Percentiles rank a stretch among this genome's conserved stretches.
Evolutionary conservation across 169 alveolate species (phyloP).

Genomic region (Miamiensis avidus): DNA sequence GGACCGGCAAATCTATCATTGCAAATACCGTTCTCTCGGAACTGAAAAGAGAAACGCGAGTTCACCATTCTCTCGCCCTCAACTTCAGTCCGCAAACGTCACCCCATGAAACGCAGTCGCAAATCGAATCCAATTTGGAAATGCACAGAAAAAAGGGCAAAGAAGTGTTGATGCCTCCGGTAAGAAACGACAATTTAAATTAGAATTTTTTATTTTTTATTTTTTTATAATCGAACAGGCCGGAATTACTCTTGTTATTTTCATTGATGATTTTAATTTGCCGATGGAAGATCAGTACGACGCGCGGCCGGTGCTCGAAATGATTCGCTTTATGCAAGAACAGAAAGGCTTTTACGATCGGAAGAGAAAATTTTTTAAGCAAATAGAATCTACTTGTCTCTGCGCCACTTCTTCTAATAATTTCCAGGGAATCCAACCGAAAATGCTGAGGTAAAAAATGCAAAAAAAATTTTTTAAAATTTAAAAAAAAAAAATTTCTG

Average conservation of each 20-base stretch:
- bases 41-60: background rate
- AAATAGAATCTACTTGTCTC: conserved; percentile 35
- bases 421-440: conserved; percentile 58
- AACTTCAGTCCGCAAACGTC: conserved; percentile 70
- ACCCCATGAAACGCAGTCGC: conserved; percentile 60
- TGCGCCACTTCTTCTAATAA: conserved; percentile 13
- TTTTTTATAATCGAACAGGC: conserved; percentile 78
- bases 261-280: conserved; percentile 89
- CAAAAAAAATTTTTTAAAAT: conserved; percentile 56
- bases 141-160: conserved; percentile 63
- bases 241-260: conserved; percentile 77
- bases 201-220: conserved; percentile 79
- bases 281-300: conserved; percentile 81
- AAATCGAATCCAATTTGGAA: conserved; percentile 69
- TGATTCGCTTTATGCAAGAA: conserved; percentile 61
- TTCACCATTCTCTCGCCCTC: conserved; percentile 57
- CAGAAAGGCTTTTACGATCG: conserved; percentile 54
- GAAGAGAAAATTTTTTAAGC: conserved; percentile 38
- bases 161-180: conserved; percentile 73
- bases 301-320: conserved; percentile 67
- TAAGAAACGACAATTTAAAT: conserved; percentile 76
- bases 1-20: conserved; percentile 79
- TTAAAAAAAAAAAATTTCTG: conserved; percentile 51
- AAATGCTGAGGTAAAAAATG: conserved; percentile 46
- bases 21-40: conserved; percentile 1